These are phyloP conservation scores for Debaryomyces sp. DNA, from an alignment of 1,139 yeast species.

Conservation along the genomic window DNA sequence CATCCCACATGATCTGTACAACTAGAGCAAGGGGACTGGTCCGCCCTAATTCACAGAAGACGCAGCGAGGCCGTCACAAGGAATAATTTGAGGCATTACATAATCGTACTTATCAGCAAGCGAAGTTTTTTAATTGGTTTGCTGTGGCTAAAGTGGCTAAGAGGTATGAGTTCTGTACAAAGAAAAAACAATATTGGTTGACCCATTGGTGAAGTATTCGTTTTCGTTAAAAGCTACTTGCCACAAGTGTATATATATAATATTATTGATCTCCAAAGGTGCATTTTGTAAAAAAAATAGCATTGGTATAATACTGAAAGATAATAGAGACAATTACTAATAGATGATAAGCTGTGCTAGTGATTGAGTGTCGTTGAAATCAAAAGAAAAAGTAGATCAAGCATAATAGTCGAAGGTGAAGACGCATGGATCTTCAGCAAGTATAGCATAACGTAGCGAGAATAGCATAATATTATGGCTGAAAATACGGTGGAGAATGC, in stretches of 20 bases:
- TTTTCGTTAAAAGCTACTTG: neutral
- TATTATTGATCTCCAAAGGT: neutral
- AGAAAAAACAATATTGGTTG: neutral
- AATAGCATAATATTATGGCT: neutral
- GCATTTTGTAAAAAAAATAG: neutral
- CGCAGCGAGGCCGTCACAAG: neutral
- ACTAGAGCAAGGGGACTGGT: neutral
- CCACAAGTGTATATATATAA: neutral
- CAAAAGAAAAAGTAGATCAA: neutral
- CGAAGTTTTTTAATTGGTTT: constrained; percentile 3
- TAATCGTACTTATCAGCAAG: constrained; percentile 1
- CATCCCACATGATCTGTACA: neutral
- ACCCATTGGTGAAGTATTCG: neutral
- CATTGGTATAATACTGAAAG: neutral
- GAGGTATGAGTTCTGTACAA: neutral
- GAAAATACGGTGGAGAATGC: neutral
- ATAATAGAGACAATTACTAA: neutral
- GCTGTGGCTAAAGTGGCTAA: constrained; percentile 3
- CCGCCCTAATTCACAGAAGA: neutral
- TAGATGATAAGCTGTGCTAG: neutral
- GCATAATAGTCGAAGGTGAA: neutral
- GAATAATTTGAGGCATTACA: neutral
- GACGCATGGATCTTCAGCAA: neutral
- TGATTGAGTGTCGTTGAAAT: neutral
- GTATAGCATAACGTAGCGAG: neutral